phyloP scores from a whole-genome alignment of 2,329 filamentous ascomycete species.

The Xylaria sp. region DNA sequence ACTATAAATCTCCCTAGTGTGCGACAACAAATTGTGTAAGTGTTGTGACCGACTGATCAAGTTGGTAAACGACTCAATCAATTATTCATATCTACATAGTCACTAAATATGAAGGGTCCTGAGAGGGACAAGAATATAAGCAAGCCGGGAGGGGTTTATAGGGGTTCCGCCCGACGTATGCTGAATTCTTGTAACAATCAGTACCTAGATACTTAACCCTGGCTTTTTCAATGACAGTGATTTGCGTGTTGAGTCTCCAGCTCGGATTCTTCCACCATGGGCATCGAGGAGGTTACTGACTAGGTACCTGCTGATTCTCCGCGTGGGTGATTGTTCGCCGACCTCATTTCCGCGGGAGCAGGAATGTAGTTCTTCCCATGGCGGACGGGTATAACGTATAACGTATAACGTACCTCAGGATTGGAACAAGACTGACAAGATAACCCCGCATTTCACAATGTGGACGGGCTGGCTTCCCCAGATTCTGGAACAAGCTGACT shows the following conservation, averaged over 20 bases:
- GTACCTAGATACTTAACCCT: neutral
- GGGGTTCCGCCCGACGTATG: too few species aligned
- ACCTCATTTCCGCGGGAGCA: neutral
- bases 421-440: constrained; percentile 11
- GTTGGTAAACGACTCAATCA: neutral
- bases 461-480: constrained; percentile 36
- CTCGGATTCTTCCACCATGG: too few species aligned
- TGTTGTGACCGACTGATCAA: neutral
- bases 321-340: neutral
- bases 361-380: neutral
- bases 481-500: constrained; percentile 39
- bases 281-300: too few species aligned
- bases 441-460: constrained; percentile 36
- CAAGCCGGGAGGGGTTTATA: neutral
- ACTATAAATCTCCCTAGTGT: constrained; percentile 1
- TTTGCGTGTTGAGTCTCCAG: neutral
- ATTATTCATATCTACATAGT: neutral
- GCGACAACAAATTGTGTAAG: neutral
- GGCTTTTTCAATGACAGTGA: neutral
- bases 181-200: too few species aligned
- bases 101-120: neutral
- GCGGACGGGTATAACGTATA: neutral
- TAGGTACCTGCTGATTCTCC: too few species aligned
- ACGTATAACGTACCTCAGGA: too few species aligned
- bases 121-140: neutral